Conservation (phyloP, 164 flowering plant species). For the Vitis rotundifolia region DNA sequence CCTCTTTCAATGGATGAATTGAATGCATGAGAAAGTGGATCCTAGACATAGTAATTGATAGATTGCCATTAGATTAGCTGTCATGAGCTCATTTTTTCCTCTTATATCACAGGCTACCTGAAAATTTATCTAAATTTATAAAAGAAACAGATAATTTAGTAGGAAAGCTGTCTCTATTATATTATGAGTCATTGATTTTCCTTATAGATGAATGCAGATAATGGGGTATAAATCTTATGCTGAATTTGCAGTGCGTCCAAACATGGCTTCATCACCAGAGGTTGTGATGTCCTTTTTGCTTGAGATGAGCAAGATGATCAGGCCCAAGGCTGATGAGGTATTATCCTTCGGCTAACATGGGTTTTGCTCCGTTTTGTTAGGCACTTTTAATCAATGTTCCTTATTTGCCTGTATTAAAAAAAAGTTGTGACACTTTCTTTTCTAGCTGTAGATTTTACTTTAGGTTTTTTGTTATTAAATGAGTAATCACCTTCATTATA, state of each 20-base stretch:
- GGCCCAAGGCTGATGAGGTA: conserved; percentile 87
- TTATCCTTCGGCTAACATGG: not conserved
- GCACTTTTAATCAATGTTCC: no score
- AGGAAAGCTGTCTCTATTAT: not conserved
- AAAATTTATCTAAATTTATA: not conserved
- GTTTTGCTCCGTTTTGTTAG: not conserved
- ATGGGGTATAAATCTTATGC: conserved; percentile 84
- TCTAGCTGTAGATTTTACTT: not conserved
- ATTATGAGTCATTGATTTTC: conserved; percentile 6
- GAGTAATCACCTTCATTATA: conserved; percentile 18
- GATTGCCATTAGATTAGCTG: no score
- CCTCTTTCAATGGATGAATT: not conserved
- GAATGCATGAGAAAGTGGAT: not conserved
- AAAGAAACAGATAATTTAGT: not conserved
- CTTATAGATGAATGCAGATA: conserved; percentile 50
- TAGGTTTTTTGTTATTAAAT: not conserved
- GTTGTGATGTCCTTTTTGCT: conserved; percentile 76
- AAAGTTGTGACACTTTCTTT: not conserved
- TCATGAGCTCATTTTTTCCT: not conserved
- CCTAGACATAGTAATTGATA: not conserved
- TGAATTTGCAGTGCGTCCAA: conserved; percentile 64
- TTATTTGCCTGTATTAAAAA: no score
- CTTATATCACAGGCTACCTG: no score
- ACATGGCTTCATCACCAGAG: conserved; percentile 84
- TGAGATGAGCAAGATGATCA: conserved; percentile 70